These are phyloP conservation scores for Teratosphaeria epicoccoides DNA, from an alignment of 2,329 filamentous ascomycete species.

Conservation along the genomic window DNA sequence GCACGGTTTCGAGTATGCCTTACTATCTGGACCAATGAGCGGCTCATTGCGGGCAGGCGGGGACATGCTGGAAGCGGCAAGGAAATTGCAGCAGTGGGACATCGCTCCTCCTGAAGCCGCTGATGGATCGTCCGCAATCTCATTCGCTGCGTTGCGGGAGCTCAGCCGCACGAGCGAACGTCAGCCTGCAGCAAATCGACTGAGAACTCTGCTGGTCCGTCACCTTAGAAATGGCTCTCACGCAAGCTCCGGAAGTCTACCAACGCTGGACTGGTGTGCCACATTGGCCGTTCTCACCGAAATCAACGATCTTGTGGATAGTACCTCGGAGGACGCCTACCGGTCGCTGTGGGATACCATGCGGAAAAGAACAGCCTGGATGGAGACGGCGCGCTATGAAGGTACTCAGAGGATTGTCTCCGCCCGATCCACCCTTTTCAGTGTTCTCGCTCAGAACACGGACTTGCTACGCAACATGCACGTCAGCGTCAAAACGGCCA, in stretches of 20 bases:
- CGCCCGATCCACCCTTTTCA: slow-evolving; percentile 72
- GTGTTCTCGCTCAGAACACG: slow-evolving; percentile 62
- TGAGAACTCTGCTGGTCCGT: slow-evolving; percentile 2
- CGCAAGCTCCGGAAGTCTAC: background rate
- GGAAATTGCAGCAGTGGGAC: slow-evolving; percentile 85
- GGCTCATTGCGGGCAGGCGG: slow-evolving; percentile 47
- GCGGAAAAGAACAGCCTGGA: slow-evolving; percentile 59
- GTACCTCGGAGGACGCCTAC: slow-evolving; percentile 35
- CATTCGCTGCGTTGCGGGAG: slow-evolving; percentile 74
- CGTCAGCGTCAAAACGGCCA: slow-evolving; percentile 52
- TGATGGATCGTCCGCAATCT: slow-evolving; percentile 11
- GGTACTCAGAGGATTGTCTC: slow-evolving; percentile 74
- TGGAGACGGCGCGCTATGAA: slow-evolving; percentile 54
- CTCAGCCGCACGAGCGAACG: slow-evolving; percentile 33
- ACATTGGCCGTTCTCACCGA: slow-evolving; percentile 67
- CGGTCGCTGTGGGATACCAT: slow-evolving; percentile 35
- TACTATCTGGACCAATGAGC: slow-evolving; percentile 38
- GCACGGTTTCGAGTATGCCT: slow-evolving; percentile 71
- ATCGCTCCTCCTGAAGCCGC: slow-evolving; percentile 58
- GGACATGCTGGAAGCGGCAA: slow-evolving; percentile 66
- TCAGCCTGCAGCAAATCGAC: slow-evolving; percentile 4
- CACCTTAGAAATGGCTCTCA: slow-evolving; percentile 1
- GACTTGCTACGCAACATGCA: slow-evolving; percentile 51
- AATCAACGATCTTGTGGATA: slow-evolving; percentile 63
- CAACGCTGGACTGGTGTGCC: slow-evolving; percentile 23